phyloP scores from a whole-genome alignment of 106 monocot species.

The Apostasia ramifera region DNA sequence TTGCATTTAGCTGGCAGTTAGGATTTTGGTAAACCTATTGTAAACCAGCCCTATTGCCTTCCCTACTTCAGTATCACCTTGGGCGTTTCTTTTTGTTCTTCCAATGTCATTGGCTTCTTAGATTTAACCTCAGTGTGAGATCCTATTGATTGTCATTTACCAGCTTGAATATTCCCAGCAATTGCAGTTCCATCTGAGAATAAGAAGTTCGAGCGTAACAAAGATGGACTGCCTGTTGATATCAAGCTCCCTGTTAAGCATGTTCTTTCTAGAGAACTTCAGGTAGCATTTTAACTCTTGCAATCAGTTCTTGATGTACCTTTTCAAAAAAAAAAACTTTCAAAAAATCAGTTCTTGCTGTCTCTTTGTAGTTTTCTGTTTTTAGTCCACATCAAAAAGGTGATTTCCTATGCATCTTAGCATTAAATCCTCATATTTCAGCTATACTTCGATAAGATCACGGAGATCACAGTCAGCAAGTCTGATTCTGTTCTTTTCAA shows the following conservation, averaged over 20 bases:
- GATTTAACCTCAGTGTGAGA: neutral
- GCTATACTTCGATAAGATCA: constrained; percentile 98
- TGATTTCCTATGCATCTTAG: neutral
- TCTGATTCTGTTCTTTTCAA: constrained; percentile 69
- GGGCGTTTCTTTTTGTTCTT: too few relatives aligned
- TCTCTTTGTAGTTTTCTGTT: neutral
- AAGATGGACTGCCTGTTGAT: constrained; percentile 80
- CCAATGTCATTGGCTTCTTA: too few relatives aligned
- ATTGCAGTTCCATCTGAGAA: constrained; percentile 46
- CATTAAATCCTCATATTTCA: constrained; percentile 24
- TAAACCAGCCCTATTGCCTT: too few relatives aligned
- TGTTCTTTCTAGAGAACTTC: constrained; percentile 95
- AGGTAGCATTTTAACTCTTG: constrained; percentile 34
- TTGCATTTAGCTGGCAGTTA: too few relatives aligned
- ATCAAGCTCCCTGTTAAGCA: constrained; percentile 95
- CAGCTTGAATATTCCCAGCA: constrained; percentile 25
- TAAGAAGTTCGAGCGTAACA: constrained; percentile 63
- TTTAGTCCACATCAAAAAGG: neutral
- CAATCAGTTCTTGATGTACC: neutral
- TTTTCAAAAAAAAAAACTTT: too few relatives aligned
- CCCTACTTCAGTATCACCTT: too few relatives aligned
- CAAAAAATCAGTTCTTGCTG: too few relatives aligned
- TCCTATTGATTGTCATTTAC: neutral
- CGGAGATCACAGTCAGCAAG: constrained; percentile 59
- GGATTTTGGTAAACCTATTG: too few relatives aligned